Base-by-base conservation (phyloP, 2,329 filamentous ascomycete genomes). In the Colletotrichum zoysiae region DNA sequence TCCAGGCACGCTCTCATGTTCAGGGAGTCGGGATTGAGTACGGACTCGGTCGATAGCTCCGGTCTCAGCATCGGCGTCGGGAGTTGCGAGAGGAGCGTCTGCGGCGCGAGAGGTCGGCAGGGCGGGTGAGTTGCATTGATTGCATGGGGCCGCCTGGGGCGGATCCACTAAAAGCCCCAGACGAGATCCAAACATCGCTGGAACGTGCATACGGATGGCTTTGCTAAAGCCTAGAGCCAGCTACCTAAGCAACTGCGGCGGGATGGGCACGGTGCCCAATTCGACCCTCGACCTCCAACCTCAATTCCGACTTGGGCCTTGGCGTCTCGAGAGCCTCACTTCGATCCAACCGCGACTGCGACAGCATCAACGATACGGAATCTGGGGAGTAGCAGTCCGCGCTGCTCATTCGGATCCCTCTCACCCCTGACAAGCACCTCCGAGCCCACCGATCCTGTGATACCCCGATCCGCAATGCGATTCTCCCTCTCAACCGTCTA, bases 191-290 rank as follows among this genome's bases (percentile, higher is more conserved):
- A 68, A 73, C 70, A 55, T 42, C 65, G 57, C 70, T 73, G 72
- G 70, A 73, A 73, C 72, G 61, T 70, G 69, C 70, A 59, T 57
- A 53, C 40, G 38, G 38, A 62, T 55, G 70, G 72, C 70, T 73
- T 51, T 56, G 51, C 68, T 61, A 60, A 58, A 59, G 53, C 57
- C 44, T 48, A 48, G n/a, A 48, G n/a, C n/a, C 65, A 67, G 64
- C 53, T 11, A 38, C 9, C 9, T 42, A 57, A 30, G 16, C 30
- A 30, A 23, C 69, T 59, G 58, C 69, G 44, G 65, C 51, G 53
- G 50, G 30, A 60, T 42, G 53, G 50, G 26, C 46, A 62, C 44
- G 30, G n/a, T 23, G 48, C 35, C 50, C n/a, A 56, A 42, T 65
- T 42, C 50, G 30, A 56, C 35, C 35, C 16, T 40, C 50, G 9